Percentiles rank a stretch among this genome's conserved stretches.
Conservation (phyloP, 192 early-diverging fungal genomes). For the Podila verticillata region DNA sequence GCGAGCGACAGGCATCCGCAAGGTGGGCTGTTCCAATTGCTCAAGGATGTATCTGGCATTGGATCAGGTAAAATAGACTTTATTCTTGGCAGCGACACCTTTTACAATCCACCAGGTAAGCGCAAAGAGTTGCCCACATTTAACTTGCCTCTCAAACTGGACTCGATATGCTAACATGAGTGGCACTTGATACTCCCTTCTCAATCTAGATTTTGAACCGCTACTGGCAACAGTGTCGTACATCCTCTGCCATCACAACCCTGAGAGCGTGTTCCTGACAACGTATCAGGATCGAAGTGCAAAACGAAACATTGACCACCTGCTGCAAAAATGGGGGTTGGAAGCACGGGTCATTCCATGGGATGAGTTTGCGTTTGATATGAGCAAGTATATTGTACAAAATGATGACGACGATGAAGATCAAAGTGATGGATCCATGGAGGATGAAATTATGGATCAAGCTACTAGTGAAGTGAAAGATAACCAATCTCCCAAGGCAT, state of each 20-base stretch:
- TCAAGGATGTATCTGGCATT: slow-evolving; percentile 24
- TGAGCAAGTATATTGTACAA: slow-evolving; percentile 31
- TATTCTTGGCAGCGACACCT: slow-evolving; percentile 66
- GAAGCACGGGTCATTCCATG: slow-evolving; percentile 49
- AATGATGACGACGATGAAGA: neutral
- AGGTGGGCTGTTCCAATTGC: slow-evolving; percentile 51
- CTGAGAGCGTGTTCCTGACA: slow-evolving; percentile 67
- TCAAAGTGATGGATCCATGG: neutral
- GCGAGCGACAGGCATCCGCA: neutral
- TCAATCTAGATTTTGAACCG: slow-evolving; percentile 69
- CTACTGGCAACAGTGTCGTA: slow-evolving; percentile 68
- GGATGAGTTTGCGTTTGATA: slow-evolving; percentile 51
- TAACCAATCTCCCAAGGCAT: neutral
- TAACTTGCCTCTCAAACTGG: neutral
- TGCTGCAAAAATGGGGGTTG: slow-evolving; percentile 70
- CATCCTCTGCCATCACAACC: slow-evolving; percentile 64
- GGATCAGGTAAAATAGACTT: slow-evolving; percentile 49
- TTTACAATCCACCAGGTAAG: slow-evolving; percentile 65
- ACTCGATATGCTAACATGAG: no score
- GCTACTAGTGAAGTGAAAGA: neutral
- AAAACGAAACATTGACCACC: slow-evolving; percentile 68
- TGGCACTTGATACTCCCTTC: neutral
- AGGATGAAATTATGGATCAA: neutral
- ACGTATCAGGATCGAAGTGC: slow-evolving; percentile 80
- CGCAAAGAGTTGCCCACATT: slow-evolving; percentile 59